Conservation (phyloP, 345 rosid genomes). For the Populus ilicifolia region DNA sequence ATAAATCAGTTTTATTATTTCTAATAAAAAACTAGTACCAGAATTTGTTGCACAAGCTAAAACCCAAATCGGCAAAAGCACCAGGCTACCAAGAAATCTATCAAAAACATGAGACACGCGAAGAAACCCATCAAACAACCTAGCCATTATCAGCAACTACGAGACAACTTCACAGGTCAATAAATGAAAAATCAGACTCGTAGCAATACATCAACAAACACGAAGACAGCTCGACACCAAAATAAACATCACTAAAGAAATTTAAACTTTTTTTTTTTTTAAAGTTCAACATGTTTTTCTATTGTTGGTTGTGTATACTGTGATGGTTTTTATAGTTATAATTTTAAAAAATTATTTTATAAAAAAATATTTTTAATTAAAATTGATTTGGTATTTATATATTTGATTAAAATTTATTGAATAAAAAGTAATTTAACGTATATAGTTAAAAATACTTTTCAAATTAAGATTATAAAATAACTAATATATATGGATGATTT, state of each 20-base stretch:
- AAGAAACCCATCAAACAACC: background rate
- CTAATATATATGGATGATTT: too few species aligned
- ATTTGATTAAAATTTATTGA: too few species aligned
- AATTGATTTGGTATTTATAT: too few species aligned
- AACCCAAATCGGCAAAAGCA: background rate
- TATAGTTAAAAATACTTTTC: too few species aligned
- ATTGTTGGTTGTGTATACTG: background rate
- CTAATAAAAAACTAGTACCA: background rate
- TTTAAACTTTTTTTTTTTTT: too few species aligned
- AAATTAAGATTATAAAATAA: too few species aligned
- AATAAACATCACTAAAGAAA: background rate
- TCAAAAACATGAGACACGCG: background rate
- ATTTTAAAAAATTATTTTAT: too few species aligned
- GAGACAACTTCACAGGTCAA: background rate
- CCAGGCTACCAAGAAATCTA: background rate
- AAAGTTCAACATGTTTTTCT: background rate
- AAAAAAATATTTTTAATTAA: too few species aligned
- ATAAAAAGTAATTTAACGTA: too few species aligned
- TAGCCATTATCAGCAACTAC: background rate
- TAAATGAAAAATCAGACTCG: background rate
- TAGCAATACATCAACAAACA: background rate
- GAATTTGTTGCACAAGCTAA: background rate
- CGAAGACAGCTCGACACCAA: background rate
- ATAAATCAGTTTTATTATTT: background rate
- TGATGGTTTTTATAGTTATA: too few species aligned